phyloP scores from a whole-genome alignment of 2,329 filamentous ascomycete genomes.

The Botrytis sinoallii region DNA sequence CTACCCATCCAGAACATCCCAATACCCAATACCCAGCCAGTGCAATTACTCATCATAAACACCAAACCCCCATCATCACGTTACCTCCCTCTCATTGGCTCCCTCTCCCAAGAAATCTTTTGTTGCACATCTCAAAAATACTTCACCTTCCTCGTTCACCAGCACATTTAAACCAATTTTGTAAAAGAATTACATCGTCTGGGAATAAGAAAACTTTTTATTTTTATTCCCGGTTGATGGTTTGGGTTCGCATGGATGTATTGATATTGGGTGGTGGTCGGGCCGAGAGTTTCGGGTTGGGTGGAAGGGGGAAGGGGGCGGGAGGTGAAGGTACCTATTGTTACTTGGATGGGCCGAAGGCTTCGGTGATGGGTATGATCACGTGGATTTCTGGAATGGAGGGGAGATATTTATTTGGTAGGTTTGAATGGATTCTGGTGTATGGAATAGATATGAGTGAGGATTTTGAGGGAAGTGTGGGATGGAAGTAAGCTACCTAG shows the following conservation, averaged over 20 bases:
- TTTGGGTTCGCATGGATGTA: neutral
- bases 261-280: neutral
- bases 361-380: too few species aligned
- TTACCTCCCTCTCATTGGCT: too few species aligned
- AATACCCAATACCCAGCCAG: too few species aligned
- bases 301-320: accelerated
- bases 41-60: too few species aligned
- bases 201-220: neutral
- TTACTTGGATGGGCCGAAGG: too few species aligned
- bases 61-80: too few species aligned
- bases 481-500: too few species aligned
- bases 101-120: neutral
- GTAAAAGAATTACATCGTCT: neutral
- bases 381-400: too few species aligned
- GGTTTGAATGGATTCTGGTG: too few species aligned
- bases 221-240: neutral
- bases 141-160: neutral
- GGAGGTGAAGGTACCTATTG: too few species aligned
- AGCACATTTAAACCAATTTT: neutral
- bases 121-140: neutral
- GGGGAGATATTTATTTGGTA: too few species aligned
- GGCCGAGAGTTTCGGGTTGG: neutral
- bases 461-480: neutral
- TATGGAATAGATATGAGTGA: neutral
- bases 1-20: too few species aligned